phyloP scores from a whole-genome alignment of 768 basidiomycete genomes.

The Russula sp. region DNA sequence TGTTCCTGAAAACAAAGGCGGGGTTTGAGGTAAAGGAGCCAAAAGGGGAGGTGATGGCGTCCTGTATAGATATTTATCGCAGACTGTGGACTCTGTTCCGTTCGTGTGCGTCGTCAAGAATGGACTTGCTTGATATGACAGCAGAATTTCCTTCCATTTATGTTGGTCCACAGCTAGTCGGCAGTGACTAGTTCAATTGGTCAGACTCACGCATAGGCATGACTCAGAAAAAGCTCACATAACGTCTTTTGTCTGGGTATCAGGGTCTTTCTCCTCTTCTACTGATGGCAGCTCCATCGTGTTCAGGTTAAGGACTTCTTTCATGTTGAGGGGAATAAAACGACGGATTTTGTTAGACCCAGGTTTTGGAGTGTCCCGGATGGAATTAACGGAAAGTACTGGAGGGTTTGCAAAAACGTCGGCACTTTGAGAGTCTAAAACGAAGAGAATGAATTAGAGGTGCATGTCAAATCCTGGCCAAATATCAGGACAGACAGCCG shows the following conservation, averaged over 20 bases:
- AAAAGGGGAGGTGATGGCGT: constrained; percentile 13
- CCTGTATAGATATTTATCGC: background rate
- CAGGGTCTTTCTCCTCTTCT: constrained; percentile 5
- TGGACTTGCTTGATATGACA: constrained; percentile 3
- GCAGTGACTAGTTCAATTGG: constrained; percentile 5
- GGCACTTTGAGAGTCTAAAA: background rate
- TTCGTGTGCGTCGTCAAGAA: constrained; percentile 2
- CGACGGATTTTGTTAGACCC: constrained; percentile 1
- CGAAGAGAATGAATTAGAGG: constrained; percentile 4
- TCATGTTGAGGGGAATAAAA: background rate
- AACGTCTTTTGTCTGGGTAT: background rate
- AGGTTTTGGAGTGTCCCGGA: constrained; percentile 16
- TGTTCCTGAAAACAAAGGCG: constrained; percentile 16
- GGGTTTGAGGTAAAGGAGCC: constrained; percentile 6
- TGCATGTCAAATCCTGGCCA: background rate
- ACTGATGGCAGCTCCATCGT: background rate
- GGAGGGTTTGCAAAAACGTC: constrained; percentile 5
- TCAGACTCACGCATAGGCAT: background rate
- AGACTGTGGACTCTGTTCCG: background rate
- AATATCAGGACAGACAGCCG: constrained; percentile 4
- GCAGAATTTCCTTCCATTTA: background rate
- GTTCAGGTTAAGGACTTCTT: background rate
- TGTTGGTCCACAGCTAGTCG: constrained; percentile 1
- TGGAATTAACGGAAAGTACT: constrained; percentile 15
- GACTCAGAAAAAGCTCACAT: background rate